Percentiles rank a stretch among this genome's conserved stretches.
These are phyloP conservation scores for Acanthamoeba castellanii DNA, from an alignment of 208 protist species.

Conservation along the genomic window DNA sequence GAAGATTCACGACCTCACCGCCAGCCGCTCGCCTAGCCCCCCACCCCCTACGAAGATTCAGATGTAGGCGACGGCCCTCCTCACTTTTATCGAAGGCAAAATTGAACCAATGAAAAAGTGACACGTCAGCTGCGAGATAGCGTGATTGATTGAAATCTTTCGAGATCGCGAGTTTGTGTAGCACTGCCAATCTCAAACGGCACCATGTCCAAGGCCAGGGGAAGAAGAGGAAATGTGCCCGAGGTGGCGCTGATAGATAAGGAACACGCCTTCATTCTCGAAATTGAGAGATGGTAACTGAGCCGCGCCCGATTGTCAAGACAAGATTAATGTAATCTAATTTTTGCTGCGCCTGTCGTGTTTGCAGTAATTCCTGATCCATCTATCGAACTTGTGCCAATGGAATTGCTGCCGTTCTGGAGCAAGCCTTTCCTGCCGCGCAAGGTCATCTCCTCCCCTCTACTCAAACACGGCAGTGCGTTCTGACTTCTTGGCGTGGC, in stretches of 20 bases:
- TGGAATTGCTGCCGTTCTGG: background rate
- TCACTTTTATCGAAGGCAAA: no score
- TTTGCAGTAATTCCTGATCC: constrained; percentile 2
- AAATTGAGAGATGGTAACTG: constrained; percentile 18
- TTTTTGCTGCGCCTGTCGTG: no score
- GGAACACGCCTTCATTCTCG: background rate
- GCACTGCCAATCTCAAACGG: no score
- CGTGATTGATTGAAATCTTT: no score
- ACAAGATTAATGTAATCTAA: background rate
- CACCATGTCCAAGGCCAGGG: background rate
- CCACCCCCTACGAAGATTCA: no score
- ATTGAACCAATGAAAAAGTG: no score
- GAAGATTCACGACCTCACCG: no score
- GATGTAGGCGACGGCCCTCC: no score
- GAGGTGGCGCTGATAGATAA: background rate
- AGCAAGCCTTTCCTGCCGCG: background rate
- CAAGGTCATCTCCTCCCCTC: background rate
- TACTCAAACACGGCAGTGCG: background rate
- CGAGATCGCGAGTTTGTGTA: no score
- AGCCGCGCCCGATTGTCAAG: background rate
- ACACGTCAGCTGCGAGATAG: no score
- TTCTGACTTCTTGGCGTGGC: background rate
- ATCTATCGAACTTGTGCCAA: constrained; percentile 57
- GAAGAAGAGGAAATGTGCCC: background rate
- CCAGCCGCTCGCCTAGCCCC: no score